phyloP scores from a whole-genome alignment of 2,329 filamentous ascomycete genomes.

The Blastomyces emzantsi region DNA sequence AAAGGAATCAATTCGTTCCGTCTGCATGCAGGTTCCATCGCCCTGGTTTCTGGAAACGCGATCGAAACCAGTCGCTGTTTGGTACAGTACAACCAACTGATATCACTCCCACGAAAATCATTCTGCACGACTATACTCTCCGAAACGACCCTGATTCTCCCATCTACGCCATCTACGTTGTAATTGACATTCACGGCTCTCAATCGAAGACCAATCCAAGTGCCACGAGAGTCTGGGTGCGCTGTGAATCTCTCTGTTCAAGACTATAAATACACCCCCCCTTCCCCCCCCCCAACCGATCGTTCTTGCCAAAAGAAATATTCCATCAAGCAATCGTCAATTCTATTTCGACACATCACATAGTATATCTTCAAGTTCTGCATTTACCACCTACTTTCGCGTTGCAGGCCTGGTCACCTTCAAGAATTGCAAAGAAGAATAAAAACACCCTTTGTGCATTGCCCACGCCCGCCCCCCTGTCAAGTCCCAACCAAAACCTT shows the following conservation, averaged over 20 bases:
- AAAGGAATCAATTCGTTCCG: not conserved
- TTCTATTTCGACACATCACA: not conserved
- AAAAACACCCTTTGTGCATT: not conserved
- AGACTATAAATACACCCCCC: not conserved
- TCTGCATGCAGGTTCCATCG: not conserved
- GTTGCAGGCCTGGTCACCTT: no score
- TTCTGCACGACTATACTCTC: not conserved
- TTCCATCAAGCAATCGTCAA: not conserved
- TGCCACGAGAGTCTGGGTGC: not conserved
- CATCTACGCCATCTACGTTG: not conserved
- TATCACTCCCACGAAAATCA: not conserved
- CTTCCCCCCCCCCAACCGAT: not conserved
- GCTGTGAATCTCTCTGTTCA: no score
- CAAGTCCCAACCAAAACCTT: constrained; percentile 1
- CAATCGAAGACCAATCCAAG: not conserved
- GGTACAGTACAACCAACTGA: not conserved
- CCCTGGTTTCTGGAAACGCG: not conserved
- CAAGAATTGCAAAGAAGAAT: not conserved
- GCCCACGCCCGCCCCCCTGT: not conserved
- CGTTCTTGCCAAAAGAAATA: not conserved
- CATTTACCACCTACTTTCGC: no score
- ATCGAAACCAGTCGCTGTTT: not conserved
- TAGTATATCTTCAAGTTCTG: not conserved
- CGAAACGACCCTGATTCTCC: not conserved
- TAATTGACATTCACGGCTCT: not conserved